Percentiles rank a stretch among this genome's conserved stretches.
Conservation (phyloP, 2,329 filamentous ascomycete genomes). For the Lachnellula cervina region DNA sequence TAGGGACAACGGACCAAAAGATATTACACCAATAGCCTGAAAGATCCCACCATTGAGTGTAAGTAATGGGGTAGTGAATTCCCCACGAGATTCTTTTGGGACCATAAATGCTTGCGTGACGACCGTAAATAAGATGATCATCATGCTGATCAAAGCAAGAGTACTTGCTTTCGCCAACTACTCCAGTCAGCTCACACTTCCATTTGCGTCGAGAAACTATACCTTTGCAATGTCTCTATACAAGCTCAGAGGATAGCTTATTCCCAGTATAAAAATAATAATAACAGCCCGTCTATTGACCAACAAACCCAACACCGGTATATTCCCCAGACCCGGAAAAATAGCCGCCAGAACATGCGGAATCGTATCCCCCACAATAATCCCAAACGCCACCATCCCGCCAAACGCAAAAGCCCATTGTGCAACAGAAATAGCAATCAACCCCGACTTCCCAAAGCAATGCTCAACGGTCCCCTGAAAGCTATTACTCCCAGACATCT, state of each 20-base stretch:
- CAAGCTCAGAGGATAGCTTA: constrained; percentile 87
- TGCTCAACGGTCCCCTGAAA: constrained; percentile 96
- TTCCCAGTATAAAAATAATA: constrained; percentile 75
- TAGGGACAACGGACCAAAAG: constrained; percentile 64
- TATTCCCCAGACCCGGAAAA: constrained; percentile 68
- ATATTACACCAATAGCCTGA: constrained; percentile 95
- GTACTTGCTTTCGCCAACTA: constrained; percentile 95
- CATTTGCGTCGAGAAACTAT: constrained; percentile 24
- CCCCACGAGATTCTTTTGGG: constrained; percentile 65
- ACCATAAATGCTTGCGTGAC: constrained; percentile 76
- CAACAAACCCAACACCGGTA: constrained; percentile 76
- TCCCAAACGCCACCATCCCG: constrained; percentile 96
- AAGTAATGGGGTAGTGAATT: constrained; percentile 63
- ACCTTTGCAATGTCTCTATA: constrained; percentile 98
- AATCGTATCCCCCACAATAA: constrained; percentile 95
- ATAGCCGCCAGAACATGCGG: constrained; percentile 81
- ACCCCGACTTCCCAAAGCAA: constrained; percentile 83
- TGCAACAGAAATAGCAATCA: constrained; percentile 83
- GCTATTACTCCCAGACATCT: constrained; percentile 86
- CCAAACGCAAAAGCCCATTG: constrained; percentile 99
- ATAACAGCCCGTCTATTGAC: constrained; percentile 80
- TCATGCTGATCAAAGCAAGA: constrained; percentile 87
- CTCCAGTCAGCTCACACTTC: constrained; percentile 11
- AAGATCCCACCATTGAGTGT: constrained; percentile 86
- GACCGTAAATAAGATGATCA: constrained; percentile 82